A percentile compares a stretch with the other conserved stretches of the same genome.
phyloP scores from a whole-genome alignment of 345 rosid species.

The Eutrema heterophyllum region DNA sequence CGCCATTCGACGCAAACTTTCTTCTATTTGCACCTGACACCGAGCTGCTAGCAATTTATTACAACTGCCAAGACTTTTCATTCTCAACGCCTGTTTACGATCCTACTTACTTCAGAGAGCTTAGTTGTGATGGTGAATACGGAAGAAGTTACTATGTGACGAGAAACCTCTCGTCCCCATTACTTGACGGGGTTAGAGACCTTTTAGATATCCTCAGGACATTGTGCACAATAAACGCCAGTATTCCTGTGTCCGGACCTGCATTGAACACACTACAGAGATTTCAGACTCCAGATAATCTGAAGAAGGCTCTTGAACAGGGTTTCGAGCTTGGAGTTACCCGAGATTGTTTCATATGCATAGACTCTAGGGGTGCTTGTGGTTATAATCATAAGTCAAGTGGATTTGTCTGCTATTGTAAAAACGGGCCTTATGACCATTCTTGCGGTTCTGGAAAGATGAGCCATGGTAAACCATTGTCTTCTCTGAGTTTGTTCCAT shows the following conservation, averaged over 20 bases:
- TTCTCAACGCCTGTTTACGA: not conserved
- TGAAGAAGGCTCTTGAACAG: conserved; percentile 3
- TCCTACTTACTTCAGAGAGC: not conserved
- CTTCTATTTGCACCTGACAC: not conserved
- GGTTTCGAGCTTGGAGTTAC: conserved; percentile 32
- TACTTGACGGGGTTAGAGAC: fast-evolving
- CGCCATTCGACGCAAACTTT: not conserved
- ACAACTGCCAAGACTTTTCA: conserved; percentile 4
- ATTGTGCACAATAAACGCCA: not conserved
- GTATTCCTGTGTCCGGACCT: not conserved
- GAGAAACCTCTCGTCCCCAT: not conserved
- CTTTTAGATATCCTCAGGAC: not conserved
- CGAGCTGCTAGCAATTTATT: conserved; percentile 27
- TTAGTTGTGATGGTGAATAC: not conserved
- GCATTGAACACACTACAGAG: not conserved
- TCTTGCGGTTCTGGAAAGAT: not conserved
- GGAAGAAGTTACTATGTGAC: conserved; percentile 10
- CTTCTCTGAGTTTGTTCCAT: not conserved
- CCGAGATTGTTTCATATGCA: conserved; percentile 14
- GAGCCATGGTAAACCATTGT: not conserved
- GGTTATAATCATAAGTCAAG: conserved; percentile 12
- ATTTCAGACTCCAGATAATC: not conserved
- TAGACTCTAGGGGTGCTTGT: conserved; percentile 28
- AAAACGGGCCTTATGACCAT: not conserved
- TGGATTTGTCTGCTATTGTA: conserved; percentile 28